Conservation (phyloP, 179 eudicot species). For the Beta macrorhiza region DNA sequence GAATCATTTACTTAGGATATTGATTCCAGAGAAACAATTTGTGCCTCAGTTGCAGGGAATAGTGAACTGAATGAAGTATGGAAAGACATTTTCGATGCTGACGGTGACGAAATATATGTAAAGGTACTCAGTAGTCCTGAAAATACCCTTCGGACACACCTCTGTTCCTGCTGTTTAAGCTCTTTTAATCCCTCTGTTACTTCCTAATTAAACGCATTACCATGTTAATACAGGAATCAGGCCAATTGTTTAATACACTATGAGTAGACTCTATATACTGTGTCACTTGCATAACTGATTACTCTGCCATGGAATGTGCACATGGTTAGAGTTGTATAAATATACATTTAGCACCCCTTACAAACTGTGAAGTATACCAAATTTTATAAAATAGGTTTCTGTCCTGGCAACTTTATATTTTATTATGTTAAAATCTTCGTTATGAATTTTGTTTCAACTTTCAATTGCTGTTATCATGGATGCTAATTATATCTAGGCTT, state of each 20-base stretch:
- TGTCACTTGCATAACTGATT: neutral
- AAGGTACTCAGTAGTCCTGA: conserved; percentile 48
- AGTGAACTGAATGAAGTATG: conserved; percentile 79
- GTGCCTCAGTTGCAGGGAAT: conserved; percentile 76
- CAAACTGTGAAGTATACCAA: neutral
- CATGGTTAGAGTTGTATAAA: neutral
- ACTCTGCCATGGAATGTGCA: neutral
- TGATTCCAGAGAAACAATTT: conserved; percentile 18
- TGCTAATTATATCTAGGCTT: neutral
- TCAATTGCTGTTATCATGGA: neutral
- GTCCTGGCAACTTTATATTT: neutral
- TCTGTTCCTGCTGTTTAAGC: neutral
- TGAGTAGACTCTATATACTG: neutral
- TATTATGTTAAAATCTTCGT: neutral
- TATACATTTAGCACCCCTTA: neutral
- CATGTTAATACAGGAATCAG: neutral
- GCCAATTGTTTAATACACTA: neutral
- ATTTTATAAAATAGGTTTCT: neutral
- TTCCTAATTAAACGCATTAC: neutral
- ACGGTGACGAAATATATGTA: conserved; percentile 93
- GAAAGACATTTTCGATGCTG: conserved; percentile 89
- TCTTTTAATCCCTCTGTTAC: neutral
- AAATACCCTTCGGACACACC: neutral
- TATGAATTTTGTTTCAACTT: neutral
- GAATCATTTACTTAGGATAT: conserved; percentile 2